Conservation (phyloP, 2,329 filamentous ascomycete genomes). For the Colletotrichum tofieldiae region DNA sequence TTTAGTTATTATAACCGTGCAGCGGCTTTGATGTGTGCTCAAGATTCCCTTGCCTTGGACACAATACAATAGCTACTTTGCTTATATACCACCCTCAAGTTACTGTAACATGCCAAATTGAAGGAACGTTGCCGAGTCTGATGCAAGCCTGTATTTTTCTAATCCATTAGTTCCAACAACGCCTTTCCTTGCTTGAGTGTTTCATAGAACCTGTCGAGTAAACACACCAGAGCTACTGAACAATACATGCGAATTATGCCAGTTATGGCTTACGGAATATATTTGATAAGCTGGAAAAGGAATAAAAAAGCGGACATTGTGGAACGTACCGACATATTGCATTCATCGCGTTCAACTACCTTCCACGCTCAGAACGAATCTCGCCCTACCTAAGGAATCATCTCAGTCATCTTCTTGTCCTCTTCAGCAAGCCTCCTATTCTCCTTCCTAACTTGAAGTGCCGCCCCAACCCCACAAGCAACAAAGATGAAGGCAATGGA, state of each 20-base stretch:
- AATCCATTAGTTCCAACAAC: too few species aligned
- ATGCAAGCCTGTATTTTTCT: background rate
- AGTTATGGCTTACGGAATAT: background rate
- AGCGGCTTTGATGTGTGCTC: background rate
- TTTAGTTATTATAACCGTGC: too few species aligned
- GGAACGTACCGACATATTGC: background rate
- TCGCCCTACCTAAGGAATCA: background rate
- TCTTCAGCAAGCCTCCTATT: slow-evolving; percentile 20
- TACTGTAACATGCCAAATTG: background rate
- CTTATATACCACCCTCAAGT: background rate
- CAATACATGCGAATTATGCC: background rate
- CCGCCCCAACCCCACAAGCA: slow-evolving; percentile 1
- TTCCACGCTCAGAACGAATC: background rate
- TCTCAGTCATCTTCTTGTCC: slow-evolving; percentile 43
- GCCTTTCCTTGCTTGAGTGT: background rate
- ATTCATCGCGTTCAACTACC: background rate
- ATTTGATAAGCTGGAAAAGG: background rate
- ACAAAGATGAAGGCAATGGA: background rate
- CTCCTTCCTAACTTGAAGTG: background rate
- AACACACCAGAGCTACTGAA: background rate
- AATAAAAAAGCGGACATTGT: background rate
- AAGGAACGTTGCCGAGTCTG: background rate
- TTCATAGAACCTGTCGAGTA: background rate
- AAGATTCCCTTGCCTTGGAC: background rate
- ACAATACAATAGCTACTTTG: background rate